phyloP scores from a whole-genome alignment of 257 asterid genomes.

The Solanum bukasovii region DNA sequence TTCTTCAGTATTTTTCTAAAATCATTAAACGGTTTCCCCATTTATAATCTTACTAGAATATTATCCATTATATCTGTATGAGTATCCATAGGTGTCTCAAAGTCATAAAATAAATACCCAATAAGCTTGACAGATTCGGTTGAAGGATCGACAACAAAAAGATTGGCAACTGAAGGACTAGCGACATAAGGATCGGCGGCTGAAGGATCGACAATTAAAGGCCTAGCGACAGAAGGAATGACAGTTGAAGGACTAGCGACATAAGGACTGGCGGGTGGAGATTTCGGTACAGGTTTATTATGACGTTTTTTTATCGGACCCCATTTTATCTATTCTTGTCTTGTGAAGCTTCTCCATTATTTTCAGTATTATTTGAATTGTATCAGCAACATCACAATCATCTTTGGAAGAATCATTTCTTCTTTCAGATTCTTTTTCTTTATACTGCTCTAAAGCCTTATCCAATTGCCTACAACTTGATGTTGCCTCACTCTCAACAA shows the following conservation, averaged over 20 bases:
- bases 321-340: neutral
- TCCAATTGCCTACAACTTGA: neutral
- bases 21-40: no score
- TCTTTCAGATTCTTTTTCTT: neutral
- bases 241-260: no score
- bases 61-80: neutral
- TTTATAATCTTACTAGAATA: no score
- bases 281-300: no score
- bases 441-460: neutral
- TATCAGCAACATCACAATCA: neutral
- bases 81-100: neutral
- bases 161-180: no score
- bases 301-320: neutral
- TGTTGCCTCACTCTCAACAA: neutral
- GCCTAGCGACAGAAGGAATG: neutral
- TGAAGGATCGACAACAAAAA: no score
- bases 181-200: no score
- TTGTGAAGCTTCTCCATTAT: neutral
- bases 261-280: neutral
- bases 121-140: neutral
- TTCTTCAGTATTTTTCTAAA: no score
- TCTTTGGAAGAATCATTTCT: neutral
- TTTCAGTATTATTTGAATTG: neutral
- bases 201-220: neutral
- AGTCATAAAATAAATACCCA: neutral